Evolutionary conservation across 306 rosid species (phyloP).

Genomic region (Gillenia trifoliata): DNA sequence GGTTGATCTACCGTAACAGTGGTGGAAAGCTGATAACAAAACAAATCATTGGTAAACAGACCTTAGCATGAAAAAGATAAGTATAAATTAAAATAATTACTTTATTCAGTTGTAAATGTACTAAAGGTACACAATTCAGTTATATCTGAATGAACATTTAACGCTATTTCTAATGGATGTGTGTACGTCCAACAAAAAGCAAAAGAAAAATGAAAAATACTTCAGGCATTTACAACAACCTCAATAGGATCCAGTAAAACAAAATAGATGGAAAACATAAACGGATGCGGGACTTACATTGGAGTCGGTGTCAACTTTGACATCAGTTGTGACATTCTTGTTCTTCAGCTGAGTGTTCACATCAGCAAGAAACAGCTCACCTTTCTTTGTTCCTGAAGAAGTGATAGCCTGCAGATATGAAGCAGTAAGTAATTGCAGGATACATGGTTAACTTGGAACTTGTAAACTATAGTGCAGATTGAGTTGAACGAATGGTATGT

Average conservation of each 20-base stretch:
- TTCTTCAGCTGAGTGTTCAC: slow-evolving; percentile 77
- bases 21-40: slow-evolving; percentile 51
- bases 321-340: slow-evolving; percentile 70
- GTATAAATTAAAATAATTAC: not conserved
- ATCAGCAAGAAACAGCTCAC: slow-evolving; percentile 69
- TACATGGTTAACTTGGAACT: not conserved
- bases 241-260: not conserved
- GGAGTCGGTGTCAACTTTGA: slow-evolving; percentile 79
- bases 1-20: slow-evolving; percentile 70
- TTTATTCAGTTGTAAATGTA: not conserved
- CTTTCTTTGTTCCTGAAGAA: slow-evolving; percentile 70
- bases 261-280: not conserved
- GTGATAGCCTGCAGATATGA: slow-evolving; percentile 61
- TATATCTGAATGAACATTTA: not conserved
- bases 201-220: not conserved
- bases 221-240: not conserved
- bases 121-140: not conserved
- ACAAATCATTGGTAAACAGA: slow-evolving; percentile 9
- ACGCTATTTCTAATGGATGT: not conserved
- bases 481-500: not conserved
- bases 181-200: not conserved
- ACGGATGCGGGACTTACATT: slow-evolving; percentile 41
- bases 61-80: not conserved
- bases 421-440: not conserved
- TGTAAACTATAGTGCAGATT: not conserved